Conservation (phyloP, 2,329 filamentous ascomycete species). For the Aspergillaceae sp. region DNA sequence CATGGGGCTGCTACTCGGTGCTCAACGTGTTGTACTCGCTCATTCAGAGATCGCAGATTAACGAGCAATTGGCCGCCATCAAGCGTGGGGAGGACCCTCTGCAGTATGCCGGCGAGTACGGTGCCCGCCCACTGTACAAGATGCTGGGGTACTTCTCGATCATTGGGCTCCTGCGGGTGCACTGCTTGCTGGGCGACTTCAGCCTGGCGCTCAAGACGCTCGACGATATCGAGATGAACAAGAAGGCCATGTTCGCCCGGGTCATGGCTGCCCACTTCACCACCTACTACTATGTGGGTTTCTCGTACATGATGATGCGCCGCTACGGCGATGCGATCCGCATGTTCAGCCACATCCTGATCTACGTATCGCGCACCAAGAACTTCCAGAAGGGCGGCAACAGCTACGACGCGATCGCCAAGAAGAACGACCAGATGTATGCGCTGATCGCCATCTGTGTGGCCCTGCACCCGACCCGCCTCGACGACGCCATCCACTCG, state of each 20-base stretch:
- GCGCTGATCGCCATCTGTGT: constrained; percentile 98
- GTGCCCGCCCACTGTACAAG: constrained; percentile 85
- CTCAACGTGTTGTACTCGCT: constrained; percentile 98
- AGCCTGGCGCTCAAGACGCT: constrained; percentile 96
- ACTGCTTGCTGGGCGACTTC: constrained; percentile 95
- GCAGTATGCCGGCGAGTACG: constrained; percentile 88
- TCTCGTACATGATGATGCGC: constrained; percentile 99
- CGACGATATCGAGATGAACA: constrained; percentile 99
- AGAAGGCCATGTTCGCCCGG: constrained; percentile 99
- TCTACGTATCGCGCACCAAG: constrained; percentile 98
- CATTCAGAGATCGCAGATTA: constrained; percentile 96
- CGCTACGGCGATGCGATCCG: constrained; percentile 98
- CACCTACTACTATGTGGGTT: constrained; percentile 99
- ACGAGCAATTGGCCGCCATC: constrained; percentile 89
- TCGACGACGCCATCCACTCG: constrained; percentile 98
- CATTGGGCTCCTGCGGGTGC: constrained; percentile 89
- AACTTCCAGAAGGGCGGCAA: constrained; percentile 96
- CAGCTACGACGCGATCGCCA: constrained; percentile 94
- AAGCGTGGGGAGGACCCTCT: constrained; percentile 87
- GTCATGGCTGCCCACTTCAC: constrained; percentile 99
- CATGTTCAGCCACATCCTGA: constrained; percentile 99
- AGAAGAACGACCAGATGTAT: constrained; percentile 99
- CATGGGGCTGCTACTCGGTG: constrained; percentile 98
- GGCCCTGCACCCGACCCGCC: constrained; percentile 89
- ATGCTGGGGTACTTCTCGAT: constrained; percentile 99